phyloP scores from a whole-genome alignment of 2,329 filamentous ascomycete genomes.

The Aspergillus neoniger region DNA sequence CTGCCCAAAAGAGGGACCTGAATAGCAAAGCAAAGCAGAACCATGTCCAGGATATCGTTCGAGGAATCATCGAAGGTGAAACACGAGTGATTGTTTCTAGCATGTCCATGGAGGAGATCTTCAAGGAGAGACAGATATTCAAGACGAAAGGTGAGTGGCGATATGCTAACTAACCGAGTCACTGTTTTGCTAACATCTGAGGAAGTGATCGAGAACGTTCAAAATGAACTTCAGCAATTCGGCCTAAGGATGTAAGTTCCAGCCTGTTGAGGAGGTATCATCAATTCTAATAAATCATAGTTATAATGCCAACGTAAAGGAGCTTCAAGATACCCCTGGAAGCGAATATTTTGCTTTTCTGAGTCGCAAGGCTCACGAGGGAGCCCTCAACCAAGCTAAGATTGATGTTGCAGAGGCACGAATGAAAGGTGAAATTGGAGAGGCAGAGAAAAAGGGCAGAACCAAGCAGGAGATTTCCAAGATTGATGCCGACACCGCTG shows the following conservation, averaged over 20 bases:
- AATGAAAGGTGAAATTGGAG: slow-evolving; percentile 63
- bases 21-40: slow-evolving; percentile 52
- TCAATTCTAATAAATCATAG: slow-evolving; percentile 29
- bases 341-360: slow-evolving; percentile 83
- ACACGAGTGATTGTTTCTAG: slow-evolving; percentile 78
- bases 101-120: slow-evolving; percentile 94
- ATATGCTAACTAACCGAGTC: neutral
- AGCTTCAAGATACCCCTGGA: slow-evolving; percentile 78
- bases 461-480: slow-evolving; percentile 85
- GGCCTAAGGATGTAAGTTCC: slow-evolving; percentile 66
- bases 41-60: slow-evolving; percentile 82
- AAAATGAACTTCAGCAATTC: slow-evolving; percentile 77
- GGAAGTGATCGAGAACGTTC: slow-evolving; percentile 69
- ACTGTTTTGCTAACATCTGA: neutral
- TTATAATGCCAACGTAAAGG: slow-evolving; percentile 78
- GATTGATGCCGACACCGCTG: slow-evolving; percentile 82
- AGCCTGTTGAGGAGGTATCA: neutral
- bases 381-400: slow-evolving; percentile 77
- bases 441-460: slow-evolving; percentile 74
- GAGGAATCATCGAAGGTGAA: slow-evolving; percentile 87
- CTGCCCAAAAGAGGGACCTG: slow-evolving; percentile 36
- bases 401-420: slow-evolving; percentile 61
- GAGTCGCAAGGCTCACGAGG: slow-evolving; percentile 80
- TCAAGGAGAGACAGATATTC: slow-evolving; percentile 74
- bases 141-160: slow-evolving; percentile 64